Conservation (phyloP, 176 grass and related monocot species). For the sorghum (Sorghum bicolor) region Sorghum_bicolor_NCBIv3 NC_012877.2:62470001-62470500, state of each 20-base stretch:
- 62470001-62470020: neutral
- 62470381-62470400: conserved; percentile 79
- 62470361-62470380: conserved; percentile 98
- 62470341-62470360: conserved; percentile 55
- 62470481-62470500: conserved; percentile 21
- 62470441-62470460: neutral
- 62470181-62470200: neutral
- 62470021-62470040: neutral
- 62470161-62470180: neutral
- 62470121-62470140: neutral
- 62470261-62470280: conserved; percentile 57
- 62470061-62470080: neutral
- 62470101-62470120: conserved; percentile 2
- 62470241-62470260: neutral
- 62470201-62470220: neutral
- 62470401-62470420: neutral
- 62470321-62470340: conserved; percentile 43
- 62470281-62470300: conserved; percentile 79
- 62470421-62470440: neutral
- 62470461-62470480: neutral
- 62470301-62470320: conserved; percentile 60
- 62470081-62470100: neutral
- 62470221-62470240: neutral
- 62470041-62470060: neutral
- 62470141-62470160: neutral